Percentiles rank a stretch among this genome's conserved stretches.
phyloP scores from a whole-genome alignment of 495 filamentous ascomycete genomes.

The Aspergillus leporis region DNA sequence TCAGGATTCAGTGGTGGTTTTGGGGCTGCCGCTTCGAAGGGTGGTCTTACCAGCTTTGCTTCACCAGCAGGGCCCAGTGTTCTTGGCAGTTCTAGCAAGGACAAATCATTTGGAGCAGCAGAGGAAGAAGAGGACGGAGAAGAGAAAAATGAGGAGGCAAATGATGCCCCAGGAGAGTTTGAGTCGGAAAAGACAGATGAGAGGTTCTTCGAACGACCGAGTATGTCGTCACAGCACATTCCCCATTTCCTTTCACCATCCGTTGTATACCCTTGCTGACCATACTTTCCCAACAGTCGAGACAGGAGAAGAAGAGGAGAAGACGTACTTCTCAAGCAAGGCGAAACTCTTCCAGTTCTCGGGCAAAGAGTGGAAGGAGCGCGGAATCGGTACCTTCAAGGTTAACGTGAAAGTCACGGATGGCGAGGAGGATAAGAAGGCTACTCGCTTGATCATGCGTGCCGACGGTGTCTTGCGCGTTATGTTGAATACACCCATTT shows the following conservation, averaged over 20 bases:
- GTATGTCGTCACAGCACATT: slow-evolving; percentile 45
- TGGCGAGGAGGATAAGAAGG: slow-evolving; percentile 47
- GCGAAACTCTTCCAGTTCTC: slow-evolving; percentile 77
- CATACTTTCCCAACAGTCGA: slow-evolving; percentile 53
- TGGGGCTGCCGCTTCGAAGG: slow-evolving; percentile 45
- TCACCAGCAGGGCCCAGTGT: slow-evolving; percentile 57
- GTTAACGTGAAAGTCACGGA: slow-evolving; percentile 68
- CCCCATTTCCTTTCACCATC: neutral
- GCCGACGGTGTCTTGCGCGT: slow-evolving; percentile 83
- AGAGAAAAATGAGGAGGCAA: slow-evolving; percentile 45
- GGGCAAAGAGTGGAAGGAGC: slow-evolving; percentile 81
- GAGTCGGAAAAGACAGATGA: slow-evolving; percentile 60
- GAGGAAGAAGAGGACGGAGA: slow-evolving; percentile 61
- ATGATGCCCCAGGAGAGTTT: slow-evolving; percentile 49
- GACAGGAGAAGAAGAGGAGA: slow-evolving; percentile 70
- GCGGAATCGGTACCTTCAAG: slow-evolving; percentile 79
- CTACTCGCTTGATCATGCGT: slow-evolving; percentile 78
- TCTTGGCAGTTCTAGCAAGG: slow-evolving; percentile 55
- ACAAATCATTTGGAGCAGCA: slow-evolving; percentile 71
- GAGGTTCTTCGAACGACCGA: slow-evolving; percentile 64
- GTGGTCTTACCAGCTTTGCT: slow-evolving; percentile 68
- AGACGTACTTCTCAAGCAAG: slow-evolving; percentile 60
- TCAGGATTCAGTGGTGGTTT: slow-evolving; percentile 58
- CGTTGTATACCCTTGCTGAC: neutral
- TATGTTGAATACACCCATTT: slow-evolving; percentile 78